A percentile compares a stretch with the other conserved stretches of the same genome.
Conservation (phyloP, 2,329 filamentous ascomycete genomes). For the Pyrenophora tritici-repentis region DNA sequence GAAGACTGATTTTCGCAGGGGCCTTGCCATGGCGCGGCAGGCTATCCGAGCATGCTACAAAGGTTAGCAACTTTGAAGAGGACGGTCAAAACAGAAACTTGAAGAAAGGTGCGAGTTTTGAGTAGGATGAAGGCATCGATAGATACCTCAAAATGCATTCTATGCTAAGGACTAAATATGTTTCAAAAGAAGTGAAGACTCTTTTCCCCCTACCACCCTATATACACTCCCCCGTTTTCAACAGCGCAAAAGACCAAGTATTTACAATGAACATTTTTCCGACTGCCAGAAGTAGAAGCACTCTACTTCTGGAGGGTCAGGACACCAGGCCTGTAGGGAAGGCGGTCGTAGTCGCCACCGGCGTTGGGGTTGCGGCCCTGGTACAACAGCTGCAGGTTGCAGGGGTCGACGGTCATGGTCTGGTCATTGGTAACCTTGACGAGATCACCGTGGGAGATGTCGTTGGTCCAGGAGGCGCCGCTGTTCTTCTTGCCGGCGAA, state of each 20-base stretch:
- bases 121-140: neutral
- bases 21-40: neutral
- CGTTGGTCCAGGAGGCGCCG: constrained; percentile 68
- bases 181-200: neutral
- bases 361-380: constrained; percentile 59
- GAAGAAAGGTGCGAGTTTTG: neutral
- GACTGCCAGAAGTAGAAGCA: neutral
- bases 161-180: neutral
- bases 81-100: too few species aligned
- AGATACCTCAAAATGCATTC: neutral
- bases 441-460: constrained; percentile 69
- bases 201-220: neutral
- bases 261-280: constrained; percentile 8
- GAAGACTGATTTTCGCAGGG: neutral
- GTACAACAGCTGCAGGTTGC: constrained; percentile 68
- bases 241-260: constrained; percentile 2
- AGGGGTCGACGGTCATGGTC: constrained; percentile 66
- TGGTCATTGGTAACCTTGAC: constrained; percentile 63
- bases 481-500: constrained; percentile 72
- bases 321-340: constrained; percentile 61
- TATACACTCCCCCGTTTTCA: constrained; percentile 2
- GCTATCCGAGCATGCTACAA: constrained; percentile 8
- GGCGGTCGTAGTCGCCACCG: constrained; percentile 53
- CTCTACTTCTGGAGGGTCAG: constrained; percentile 12
- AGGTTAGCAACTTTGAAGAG: neutral